These are phyloP conservation scores for Sapria himalayana DNA, from an alignment of 345 rosid genomes.

Conservation along the genomic window DNA sequence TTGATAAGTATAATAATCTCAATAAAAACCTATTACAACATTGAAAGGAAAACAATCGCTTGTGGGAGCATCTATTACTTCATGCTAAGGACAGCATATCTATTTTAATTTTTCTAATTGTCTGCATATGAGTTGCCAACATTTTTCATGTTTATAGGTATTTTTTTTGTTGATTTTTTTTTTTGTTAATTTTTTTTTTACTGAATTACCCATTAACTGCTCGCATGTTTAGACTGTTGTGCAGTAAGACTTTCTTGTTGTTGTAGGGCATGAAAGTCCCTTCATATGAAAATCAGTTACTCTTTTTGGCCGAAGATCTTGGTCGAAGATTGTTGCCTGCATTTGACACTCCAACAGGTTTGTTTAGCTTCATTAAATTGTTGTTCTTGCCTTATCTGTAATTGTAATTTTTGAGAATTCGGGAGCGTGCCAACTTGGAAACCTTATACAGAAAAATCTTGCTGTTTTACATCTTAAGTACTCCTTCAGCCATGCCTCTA, in stretches of 20 bases:
- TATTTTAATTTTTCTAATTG: too few species aligned
- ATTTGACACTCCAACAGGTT: constrained; percentile 98
- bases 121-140: too few species aligned
- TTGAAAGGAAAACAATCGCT: too few species aligned
- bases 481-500: too few species aligned
- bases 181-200: constrained; percentile 4
- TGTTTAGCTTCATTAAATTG: too few species aligned
- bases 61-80: too few species aligned
- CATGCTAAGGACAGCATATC: too few species aligned
- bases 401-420: background rate
- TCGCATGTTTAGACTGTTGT: constrained; percentile 9
- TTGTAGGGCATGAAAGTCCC: constrained; percentile 75
- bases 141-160: background rate
- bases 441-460: too few species aligned
- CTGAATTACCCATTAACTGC: background rate
- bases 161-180: constrained; percentile 1
- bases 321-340: constrained; percentile 76
- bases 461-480: too few species aligned
- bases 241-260: too few species aligned
- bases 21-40: too few species aligned
- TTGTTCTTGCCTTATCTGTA: background rate
- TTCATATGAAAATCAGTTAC: constrained; percentile 61
- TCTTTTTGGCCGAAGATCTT: constrained; percentile 69
- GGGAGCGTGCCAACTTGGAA: background rate
- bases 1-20: too few species aligned